A percentile compares a stretch with the other conserved stretches of the same genome.
Conservation (phyloP, 2,329 filamentous ascomycete species). For the Volutella citrinella region DNA sequence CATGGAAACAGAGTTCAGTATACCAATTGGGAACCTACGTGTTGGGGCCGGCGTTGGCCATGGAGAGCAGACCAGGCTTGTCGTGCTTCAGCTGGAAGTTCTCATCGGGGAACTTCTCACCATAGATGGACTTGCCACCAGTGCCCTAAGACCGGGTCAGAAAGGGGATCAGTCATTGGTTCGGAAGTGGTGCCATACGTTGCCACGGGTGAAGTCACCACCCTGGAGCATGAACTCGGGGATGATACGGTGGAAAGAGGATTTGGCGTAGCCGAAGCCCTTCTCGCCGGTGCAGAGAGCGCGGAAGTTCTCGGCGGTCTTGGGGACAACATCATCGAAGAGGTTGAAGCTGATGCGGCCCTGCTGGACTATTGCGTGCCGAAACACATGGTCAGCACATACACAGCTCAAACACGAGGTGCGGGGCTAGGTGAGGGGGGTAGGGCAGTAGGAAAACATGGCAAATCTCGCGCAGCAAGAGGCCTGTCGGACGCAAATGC, state of each 20-base stretch:
- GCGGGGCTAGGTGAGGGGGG: conserved; percentile 1
- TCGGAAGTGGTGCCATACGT: conserved; percentile 57
- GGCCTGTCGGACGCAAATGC: background rate
- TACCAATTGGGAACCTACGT: too few species aligned
- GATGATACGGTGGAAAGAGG: conserved; percentile 90
- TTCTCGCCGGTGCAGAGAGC: conserved; percentile 78
- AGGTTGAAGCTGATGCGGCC: conserved; percentile 89
- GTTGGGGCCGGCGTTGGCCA: conserved; percentile 95
- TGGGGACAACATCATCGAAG: conserved; percentile 81
- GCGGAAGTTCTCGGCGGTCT: conserved; percentile 82
- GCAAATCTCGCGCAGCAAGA: conserved; percentile 7
- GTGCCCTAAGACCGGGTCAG: conserved; percentile 61
- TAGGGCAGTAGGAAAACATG: conserved; percentile 7
- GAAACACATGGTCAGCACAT: conserved; percentile 4
- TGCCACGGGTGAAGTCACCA: conserved; percentile 90
- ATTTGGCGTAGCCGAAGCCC: conserved; percentile 80
- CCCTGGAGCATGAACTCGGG: conserved; percentile 94
- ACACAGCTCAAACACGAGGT: background rate
- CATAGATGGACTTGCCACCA: conserved; percentile 91
- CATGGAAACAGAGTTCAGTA: too few species aligned
- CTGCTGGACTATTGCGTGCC: conserved; percentile 54
- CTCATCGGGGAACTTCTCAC: conserved; percentile 91
- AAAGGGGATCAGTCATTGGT: background rate
- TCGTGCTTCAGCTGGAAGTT: conserved; percentile 79
- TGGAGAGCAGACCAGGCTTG: conserved; percentile 78